Percentiles rank a stretch among this genome's conserved stretches.
These are phyloP conservation scores for Mycena rebaudengoi DNA, from an alignment of 768 basidiomycete species.

Conservation along the genomic window DNA sequence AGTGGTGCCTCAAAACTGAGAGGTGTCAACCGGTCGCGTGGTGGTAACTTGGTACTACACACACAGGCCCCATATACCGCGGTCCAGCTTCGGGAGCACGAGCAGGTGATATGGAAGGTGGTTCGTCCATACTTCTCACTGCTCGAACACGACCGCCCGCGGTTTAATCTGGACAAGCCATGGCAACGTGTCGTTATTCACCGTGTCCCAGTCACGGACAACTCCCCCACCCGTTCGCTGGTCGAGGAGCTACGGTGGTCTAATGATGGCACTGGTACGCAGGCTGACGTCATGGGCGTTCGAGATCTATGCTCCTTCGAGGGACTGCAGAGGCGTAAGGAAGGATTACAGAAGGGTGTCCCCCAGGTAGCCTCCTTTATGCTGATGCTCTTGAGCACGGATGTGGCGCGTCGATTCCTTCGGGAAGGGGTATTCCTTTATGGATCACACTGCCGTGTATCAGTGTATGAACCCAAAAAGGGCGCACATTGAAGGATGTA, in stretches of 20 bases:
- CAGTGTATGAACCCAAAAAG: background rate
- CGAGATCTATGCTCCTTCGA: background rate
- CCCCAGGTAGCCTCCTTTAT: constrained; percentile 1
- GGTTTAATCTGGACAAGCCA: background rate
- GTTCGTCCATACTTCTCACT: background rate
- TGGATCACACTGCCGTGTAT: constrained; percentile 4
- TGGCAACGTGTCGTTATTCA: constrained; percentile 3
- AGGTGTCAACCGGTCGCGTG: background rate
- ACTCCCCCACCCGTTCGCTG: background rate
- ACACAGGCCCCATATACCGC: background rate
- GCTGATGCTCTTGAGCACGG: background rate
- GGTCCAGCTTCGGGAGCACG: constrained; percentile 8
- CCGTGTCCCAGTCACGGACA: background rate
- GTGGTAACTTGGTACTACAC: constrained; percentile 7
- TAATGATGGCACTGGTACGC: background rate
- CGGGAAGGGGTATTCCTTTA: constrained; percentile 10
- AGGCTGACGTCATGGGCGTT: background rate
- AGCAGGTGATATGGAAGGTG: background rate
- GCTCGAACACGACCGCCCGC: background rate
- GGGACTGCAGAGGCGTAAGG: background rate
- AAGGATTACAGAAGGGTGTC: constrained; percentile 3
- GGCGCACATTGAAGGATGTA: background rate
- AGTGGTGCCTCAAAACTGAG: constrained; percentile 1
- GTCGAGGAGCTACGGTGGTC: constrained; percentile 9
- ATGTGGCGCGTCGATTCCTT: constrained; percentile 1